Evolutionary conservation across 768 basidiomycete species (phyloP).

Genomic region (Kwoniella newhampshirensis): DNA sequence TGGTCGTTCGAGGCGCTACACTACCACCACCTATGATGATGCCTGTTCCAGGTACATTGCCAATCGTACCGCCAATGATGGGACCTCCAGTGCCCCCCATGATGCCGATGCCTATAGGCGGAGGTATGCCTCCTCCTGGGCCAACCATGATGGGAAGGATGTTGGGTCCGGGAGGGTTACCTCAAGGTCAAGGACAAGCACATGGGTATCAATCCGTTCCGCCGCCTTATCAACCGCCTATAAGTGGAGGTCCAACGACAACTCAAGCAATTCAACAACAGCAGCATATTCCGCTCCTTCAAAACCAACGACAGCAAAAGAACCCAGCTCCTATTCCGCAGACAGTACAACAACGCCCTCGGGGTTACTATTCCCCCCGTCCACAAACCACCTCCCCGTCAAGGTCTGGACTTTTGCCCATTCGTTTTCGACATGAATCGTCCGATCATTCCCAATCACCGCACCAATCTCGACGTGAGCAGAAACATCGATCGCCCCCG

Average conservation of each 20-base stretch:
- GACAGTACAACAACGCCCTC: slow-evolving; percentile 1
- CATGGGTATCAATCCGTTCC: slow-evolving; percentile 9
- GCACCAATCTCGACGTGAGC: too few species aligned
- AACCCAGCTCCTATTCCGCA: slow-evolving; percentile 2
- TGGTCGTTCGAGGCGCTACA: slow-evolving; percentile 31
- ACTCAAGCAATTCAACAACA: slow-evolving; percentile 8
- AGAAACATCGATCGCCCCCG: too few species aligned
- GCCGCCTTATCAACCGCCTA: slow-evolving; percentile 20
- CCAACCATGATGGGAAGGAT: slow-evolving; percentile 1
- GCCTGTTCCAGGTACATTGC: slow-evolving; percentile 10
- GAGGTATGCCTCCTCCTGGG: slow-evolving; percentile 2
- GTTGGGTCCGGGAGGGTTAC: not conserved
- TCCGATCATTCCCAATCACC: too few species aligned
- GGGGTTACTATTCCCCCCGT: slow-evolving; percentile 20
- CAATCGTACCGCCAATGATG: slow-evolving; percentile 20
- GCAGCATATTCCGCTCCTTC: slow-evolving; percentile 1
- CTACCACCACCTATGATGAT: slow-evolving; percentile 22
- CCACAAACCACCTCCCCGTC: slow-evolving; percentile 8
- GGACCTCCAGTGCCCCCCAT: slow-evolving; percentile 19
- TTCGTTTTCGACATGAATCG: not conserved
- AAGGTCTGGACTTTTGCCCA: slow-evolving; percentile 2
- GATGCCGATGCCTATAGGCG: slow-evolving; percentile 4
- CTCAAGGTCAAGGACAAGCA: not conserved
- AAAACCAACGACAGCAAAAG: not conserved
- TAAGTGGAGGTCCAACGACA: slow-evolving; percentile 1